A percentile compares a stretch with the other conserved stretches of the same genome.
Conservation (phyloP, 345 rosid species). For the Aethionema arabicum region DNA sequence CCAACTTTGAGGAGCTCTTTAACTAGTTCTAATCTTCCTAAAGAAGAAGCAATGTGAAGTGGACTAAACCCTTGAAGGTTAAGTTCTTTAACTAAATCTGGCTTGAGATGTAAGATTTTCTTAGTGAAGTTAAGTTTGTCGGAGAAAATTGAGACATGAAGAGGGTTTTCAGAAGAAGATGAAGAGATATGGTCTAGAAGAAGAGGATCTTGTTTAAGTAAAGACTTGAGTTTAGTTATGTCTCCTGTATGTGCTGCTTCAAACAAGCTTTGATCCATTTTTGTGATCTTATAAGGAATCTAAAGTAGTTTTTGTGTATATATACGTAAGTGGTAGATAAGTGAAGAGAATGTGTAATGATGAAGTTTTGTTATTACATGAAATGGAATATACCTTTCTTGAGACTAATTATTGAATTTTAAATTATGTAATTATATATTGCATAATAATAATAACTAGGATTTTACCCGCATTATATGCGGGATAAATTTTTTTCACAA, state of each 20-base stretch:
- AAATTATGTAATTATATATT: slow-evolving; percentile 7
- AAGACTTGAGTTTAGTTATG: slow-evolving; percentile 14
- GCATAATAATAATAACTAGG: too few relatives aligned
- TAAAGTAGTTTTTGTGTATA: slow-evolving; percentile 12
- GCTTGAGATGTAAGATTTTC: slow-evolving; percentile 22
- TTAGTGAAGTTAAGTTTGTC: too few relatives aligned
- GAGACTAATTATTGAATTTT: background rate
- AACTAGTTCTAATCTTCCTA: slow-evolving; percentile 16
- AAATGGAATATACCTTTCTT: slow-evolving; percentile 8
- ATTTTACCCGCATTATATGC: too few relatives aligned
- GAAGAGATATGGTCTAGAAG: slow-evolving; percentile 26
- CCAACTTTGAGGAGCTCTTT: slow-evolving; percentile 6
- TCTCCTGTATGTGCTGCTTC: slow-evolving; percentile 27
- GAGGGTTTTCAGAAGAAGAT: slow-evolving; percentile 25
- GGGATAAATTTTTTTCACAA: too few relatives aligned
- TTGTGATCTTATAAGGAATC: background rate
- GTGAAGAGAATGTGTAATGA: slow-evolving; percentile 15
- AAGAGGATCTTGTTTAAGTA: slow-evolving; percentile 27
- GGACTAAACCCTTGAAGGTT: slow-evolving; percentile 24
- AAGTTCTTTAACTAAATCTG: background rate
- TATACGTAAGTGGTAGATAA: background rate
- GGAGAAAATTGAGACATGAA: slow-evolving; percentile 19
- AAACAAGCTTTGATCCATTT: slow-evolving; percentile 29
- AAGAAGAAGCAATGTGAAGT: slow-evolving; percentile 27
- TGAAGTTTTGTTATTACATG: slow-evolving; percentile 9